Base-by-base conservation (phyloP, 352 stramenopile species). In the Peronospora farinosa region DNA sequence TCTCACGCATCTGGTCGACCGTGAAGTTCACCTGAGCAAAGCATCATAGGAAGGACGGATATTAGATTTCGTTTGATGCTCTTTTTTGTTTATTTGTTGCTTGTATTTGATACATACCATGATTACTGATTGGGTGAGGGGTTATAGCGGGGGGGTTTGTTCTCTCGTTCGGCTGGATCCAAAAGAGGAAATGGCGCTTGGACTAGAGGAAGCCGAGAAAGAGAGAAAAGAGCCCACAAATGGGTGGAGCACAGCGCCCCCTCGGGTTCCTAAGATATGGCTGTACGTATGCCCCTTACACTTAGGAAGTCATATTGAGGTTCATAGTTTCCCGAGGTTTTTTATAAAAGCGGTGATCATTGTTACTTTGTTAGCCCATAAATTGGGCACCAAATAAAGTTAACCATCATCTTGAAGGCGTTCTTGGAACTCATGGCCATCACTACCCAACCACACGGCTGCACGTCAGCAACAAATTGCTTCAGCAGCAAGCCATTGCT, bases 1-100 rank as follows among this genome's bases (percentile, higher is more conserved):
- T 92, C 66, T 96, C 89, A 78, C 96, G 92, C 89, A 99, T 98
- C 85, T 99, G 97, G 41, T 99, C 96, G 65, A 97, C 84, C 66
- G 97, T 98, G 78, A 99, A 99, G 91, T 99, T 99, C 62, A 99
- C 96, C 96, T 90, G 63, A 30, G 8, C 9, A n/a, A 38, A 48
- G 13, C 32, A 38, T 38, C 12, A 15, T 8, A 38, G 1, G 33
- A 19, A 38, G 33, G 23, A 27, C 5, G 5, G 5, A 27, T 27
- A 27, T 27, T 7, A 27, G 23, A 7, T 7, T 27, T 27, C 23
- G 23, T 27, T 27, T 27, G 3, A 4, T 27, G 23, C 3, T 5
- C 23, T 32, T 6, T 32, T 12, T 12, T 32, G 10, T 12, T 4
- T 6, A 12, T 12, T 32, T 32, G 28, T 11, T 32, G 23, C 23